These are phyloP conservation scores for Aureobasidium zeae DNA, from an alignment of 2,329 filamentous ascomycete species.

Conservation along the genomic window DNA sequence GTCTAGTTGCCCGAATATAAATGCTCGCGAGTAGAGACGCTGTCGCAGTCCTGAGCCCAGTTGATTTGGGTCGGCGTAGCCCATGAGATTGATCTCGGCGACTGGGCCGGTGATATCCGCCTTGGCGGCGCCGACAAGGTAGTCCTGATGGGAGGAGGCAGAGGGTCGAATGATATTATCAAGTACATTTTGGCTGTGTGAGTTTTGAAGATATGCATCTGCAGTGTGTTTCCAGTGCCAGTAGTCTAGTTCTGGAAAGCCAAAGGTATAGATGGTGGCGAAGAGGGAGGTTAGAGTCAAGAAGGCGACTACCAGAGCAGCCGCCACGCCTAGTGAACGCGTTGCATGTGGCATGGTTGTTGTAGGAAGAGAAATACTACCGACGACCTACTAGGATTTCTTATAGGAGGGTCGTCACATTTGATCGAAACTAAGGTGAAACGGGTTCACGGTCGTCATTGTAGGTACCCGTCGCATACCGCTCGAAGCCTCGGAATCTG, in stretches of 20 bases:
- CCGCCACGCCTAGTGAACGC: constrained; percentile 25
- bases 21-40: constrained; percentile 78
- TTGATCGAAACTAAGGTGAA: too few relatives aligned
- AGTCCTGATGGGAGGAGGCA: constrained; percentile 40
- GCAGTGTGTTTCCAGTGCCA: constrained; percentile 27
- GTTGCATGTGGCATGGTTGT: not conserved
- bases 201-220: not conserved
- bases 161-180: not conserved
- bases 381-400: too few relatives aligned
- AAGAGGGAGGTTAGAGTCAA: constrained; percentile 28
- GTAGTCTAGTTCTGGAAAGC: constrained; percentile 29
- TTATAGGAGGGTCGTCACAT: too few relatives aligned
- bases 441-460: too few relatives aligned
- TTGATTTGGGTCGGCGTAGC: constrained; percentile 81
- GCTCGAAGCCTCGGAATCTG: too few relatives aligned
- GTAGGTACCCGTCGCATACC: too few relatives aligned
- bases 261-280: constrained; percentile 29
- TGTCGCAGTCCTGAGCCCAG: constrained; percentile 76
- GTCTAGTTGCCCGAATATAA: constrained; percentile 66
- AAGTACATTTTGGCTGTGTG: not conserved
- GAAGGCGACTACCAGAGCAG: constrained; percentile 31
- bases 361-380: too few relatives aligned
- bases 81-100: constrained; percentile 84
- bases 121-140: constrained; percentile 60
- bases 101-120: constrained; percentile 71